phyloP scores from a whole-genome alignment of 768 basidiomycete genomes.

The Trametes coccinea region DNA sequence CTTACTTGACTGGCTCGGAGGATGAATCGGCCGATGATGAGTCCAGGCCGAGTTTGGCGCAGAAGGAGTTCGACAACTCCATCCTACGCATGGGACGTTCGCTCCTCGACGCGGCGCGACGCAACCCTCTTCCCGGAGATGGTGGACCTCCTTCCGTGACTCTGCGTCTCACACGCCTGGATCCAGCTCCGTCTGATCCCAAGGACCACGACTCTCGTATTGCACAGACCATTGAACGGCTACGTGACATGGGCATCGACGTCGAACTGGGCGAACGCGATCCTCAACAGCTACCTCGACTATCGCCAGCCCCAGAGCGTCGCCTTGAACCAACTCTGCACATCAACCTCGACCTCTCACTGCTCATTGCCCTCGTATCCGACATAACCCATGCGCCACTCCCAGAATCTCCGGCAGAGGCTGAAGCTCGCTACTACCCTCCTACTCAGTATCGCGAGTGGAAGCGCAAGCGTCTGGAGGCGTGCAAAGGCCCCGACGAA shows the following conservation, averaged over 20 bases:
- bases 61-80: slow-evolving; percentile 67
- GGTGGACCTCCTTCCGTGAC: slow-evolving; percentile 47
- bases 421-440: slow-evolving; percentile 64
- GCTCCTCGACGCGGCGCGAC: slow-evolving; percentile 63
- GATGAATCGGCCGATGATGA: slow-evolving; percentile 35
- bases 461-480: slow-evolving; percentile 39
- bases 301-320: slow-evolving; percentile 8
- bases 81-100: slow-evolving; percentile 69
- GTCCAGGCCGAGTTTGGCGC: slow-evolving; percentile 43
- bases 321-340: slow-evolving; percentile 50
- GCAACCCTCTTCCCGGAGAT: slow-evolving; percentile 47
- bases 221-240: slow-evolving; percentile 51
- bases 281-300: background rate
- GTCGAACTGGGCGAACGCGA: slow-evolving; percentile 65
- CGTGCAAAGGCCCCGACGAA: background rate
- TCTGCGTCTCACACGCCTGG: slow-evolving; percentile 70
- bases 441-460: slow-evolving; percentile 58
- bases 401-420: slow-evolving; percentile 56
- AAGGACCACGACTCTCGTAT: slow-evolving; percentile 56
- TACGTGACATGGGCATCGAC: slow-evolving; percentile 63
- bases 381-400: slow-evolving; percentile 35
- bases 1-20: slow-evolving; percentile 66
- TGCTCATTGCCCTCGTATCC: slow-evolving; percentile 63
- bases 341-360: slow-evolving; percentile 82
- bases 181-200: slow-evolving; percentile 39